Evolutionary conservation across 2,329 filamentous ascomycete species (phyloP), one percentile per base, ranked within the genome.

Genomic region (Monilinia polystroma): DNA sequence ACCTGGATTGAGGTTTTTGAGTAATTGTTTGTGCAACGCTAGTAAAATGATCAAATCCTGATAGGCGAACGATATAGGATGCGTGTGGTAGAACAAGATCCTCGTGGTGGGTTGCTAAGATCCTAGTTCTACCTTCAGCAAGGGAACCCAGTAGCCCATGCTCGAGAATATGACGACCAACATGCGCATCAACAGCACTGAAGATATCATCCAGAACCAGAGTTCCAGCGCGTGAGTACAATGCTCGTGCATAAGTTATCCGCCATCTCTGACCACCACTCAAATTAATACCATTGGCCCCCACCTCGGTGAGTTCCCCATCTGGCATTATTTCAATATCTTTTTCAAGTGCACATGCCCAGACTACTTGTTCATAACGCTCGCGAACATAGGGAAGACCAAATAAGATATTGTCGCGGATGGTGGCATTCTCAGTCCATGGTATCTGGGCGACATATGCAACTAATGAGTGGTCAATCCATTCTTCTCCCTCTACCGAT

Each of bases 161-260:
- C 70, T 93, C 90, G 70, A 91, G 92, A 60, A 94, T 88, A 72
- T 92, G 89, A 38, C 89, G 85, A 18, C 91, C 91, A 43, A 93
- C 91, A 73, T 93, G 90, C 2, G 90, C 89, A 76, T 96, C 92
- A 10, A 95, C 86, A 18, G 91, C 75, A 74, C 89, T 92, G 76
- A 96, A 93, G 51, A 94, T 91, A 74, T 96, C 92, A 75, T 96
- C 92, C 73, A 95, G 81, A n/a, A 95, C 80, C 4, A 96, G 80
- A 68, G 93, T 88, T 0, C 89, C 88, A 0, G 90, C 90, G 16
- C 90, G 83, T 1, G 90, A 93, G 77, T 95, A 95, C 23, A 95
- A 81, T 0, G 91, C 91, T 57, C 92, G 82, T 1, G 91, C 92
- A 71, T 95, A 86, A 0, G 90, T 91, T 43, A 95, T 84, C 63